These are phyloP conservation scores for Penicillium sp. DNA, from an alignment of 2,329 filamentous ascomycete genomes.

Conservation along the genomic window DNA sequence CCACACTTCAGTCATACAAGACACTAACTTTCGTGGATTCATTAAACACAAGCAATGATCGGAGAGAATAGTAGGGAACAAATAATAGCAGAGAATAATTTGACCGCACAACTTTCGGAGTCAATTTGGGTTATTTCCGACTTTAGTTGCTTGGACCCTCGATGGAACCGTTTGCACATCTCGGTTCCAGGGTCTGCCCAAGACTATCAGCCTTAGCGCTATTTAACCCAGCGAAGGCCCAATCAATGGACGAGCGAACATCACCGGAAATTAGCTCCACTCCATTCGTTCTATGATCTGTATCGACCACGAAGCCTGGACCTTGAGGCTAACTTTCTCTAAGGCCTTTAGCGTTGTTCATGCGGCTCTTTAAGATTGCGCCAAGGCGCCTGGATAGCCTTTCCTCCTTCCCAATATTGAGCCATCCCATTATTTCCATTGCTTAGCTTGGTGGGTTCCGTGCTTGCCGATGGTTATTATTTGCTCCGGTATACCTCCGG, in stretches of 20 bases:
- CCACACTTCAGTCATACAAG: no score
- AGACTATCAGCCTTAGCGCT: background rate
- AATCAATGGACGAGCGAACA: background rate
- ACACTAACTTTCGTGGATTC: no score
- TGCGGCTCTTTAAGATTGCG: slow-evolving; percentile 20
- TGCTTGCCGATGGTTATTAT: background rate
- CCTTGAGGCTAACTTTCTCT: slow-evolving; percentile 7
- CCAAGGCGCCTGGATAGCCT: slow-evolving; percentile 1
- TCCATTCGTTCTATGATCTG: background rate
- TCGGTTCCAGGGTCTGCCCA: background rate
- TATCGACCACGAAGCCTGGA: background rate
- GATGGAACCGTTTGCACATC: background rate
- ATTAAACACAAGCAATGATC: no score
- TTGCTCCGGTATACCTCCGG: background rate
- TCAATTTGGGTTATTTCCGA: background rate
- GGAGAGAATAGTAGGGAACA: no score
- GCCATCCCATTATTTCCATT: background rate
- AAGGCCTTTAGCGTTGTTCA: slow-evolving; percentile 10
- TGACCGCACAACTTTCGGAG: background rate
- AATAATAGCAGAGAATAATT: no score
- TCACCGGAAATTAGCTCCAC: background rate
- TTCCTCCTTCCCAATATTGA: background rate
- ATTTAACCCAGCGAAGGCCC: background rate
- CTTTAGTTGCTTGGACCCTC: background rate
- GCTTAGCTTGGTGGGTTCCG: background rate